phyloP scores from a whole-genome alignment of 2,329 filamentous ascomycete species.

The Aspergillus quadrilineatus region DNA sequence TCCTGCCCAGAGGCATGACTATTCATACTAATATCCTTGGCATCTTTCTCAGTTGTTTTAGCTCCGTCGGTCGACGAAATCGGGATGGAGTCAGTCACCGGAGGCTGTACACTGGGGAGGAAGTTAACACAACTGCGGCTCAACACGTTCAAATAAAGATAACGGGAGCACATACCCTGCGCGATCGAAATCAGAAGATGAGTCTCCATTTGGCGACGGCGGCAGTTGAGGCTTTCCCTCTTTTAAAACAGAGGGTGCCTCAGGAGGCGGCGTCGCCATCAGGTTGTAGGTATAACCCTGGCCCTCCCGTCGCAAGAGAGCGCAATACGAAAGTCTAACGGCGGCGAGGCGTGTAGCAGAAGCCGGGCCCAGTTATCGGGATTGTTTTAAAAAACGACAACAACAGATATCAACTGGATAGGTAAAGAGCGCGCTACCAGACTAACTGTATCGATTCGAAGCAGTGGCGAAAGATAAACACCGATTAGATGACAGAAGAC shows the following conservation, averaged over 20 bases:
- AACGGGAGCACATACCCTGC: slow-evolving; percentile 30
- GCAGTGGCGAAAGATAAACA: slow-evolving; percentile 23
- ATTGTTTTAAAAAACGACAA: slow-evolving; percentile 25
- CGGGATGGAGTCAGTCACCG: slow-evolving; percentile 26
- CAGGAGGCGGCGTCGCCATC: slow-evolving; percentile 47
- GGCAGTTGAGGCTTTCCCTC: slow-evolving; percentile 44
- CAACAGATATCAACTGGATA: slow-evolving; percentile 34
- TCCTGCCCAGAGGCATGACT: slow-evolving; percentile 27
- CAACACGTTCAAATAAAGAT: not conserved
- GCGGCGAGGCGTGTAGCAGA: slow-evolving; percentile 20
- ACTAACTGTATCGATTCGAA: slow-evolving; percentile 29
- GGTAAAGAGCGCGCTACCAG: slow-evolving; percentile 35
- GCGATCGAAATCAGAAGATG: slow-evolving; percentile 28
- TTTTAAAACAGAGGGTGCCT: slow-evolving; percentile 38
- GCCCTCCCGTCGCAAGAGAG: slow-evolving; percentile 22
- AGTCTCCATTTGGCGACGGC: slow-evolving; percentile 34
- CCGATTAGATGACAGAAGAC: slow-evolving; percentile 29
- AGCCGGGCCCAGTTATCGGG: slow-evolving; percentile 25
- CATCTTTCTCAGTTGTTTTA: slow-evolving; percentile 16
- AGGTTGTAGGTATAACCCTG: slow-evolving; percentile 19
- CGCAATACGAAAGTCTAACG: slow-evolving; percentile 30
- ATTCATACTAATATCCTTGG: slow-evolving; percentile 28
- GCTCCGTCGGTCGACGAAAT: slow-evolving; percentile 19
- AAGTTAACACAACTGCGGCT: slow-evolving; percentile 19
- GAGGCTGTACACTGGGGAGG: slow-evolving; percentile 23